These are phyloP conservation scores for Vitis amurensis DNA, from an alignment of 164 flowering plant genomes.

Conservation along the genomic window DNA sequence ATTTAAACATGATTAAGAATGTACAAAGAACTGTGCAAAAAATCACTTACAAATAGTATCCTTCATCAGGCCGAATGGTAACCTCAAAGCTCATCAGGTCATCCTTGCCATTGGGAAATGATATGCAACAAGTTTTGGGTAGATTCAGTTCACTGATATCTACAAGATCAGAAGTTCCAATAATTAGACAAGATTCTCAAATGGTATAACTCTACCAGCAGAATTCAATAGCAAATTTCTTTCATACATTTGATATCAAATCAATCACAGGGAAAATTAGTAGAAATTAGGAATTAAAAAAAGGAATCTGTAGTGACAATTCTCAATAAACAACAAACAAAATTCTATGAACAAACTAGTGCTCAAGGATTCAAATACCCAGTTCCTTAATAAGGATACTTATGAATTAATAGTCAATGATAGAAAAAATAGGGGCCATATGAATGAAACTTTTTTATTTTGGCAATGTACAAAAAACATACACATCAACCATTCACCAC, in stretches of 20 bases:
- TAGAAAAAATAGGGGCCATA: too few relatives aligned
- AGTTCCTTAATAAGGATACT: too few relatives aligned
- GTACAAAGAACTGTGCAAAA: background rate
- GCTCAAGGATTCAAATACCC: too few relatives aligned
- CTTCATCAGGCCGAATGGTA: conserved; percentile 50
- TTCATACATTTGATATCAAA: background rate
- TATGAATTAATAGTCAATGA: too few relatives aligned
- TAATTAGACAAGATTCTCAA: background rate
- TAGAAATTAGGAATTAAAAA: background rate
- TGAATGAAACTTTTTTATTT: too few relatives aligned
- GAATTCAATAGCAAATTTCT: background rate
- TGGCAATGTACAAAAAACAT: too few relatives aligned
- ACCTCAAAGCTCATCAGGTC: conserved; percentile 60
- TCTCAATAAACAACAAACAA: background rate
- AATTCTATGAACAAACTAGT: too few relatives aligned
- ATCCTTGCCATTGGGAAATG: conserved; percentile 52
- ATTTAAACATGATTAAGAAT: background rate
- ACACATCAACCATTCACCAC: too few relatives aligned
- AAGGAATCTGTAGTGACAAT: background rate
- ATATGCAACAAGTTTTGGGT: conserved; percentile 43
- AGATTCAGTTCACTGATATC: conserved; percentile 53
- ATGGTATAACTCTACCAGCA: background rate
- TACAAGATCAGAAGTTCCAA: conserved; percentile 13
- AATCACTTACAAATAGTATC: conserved; percentile 43
- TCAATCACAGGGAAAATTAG: background rate